Base-by-base conservation (phyloP, 2,329 filamentous ascomycete genomes). In the Rhynchosporium graminicola region DNA sequence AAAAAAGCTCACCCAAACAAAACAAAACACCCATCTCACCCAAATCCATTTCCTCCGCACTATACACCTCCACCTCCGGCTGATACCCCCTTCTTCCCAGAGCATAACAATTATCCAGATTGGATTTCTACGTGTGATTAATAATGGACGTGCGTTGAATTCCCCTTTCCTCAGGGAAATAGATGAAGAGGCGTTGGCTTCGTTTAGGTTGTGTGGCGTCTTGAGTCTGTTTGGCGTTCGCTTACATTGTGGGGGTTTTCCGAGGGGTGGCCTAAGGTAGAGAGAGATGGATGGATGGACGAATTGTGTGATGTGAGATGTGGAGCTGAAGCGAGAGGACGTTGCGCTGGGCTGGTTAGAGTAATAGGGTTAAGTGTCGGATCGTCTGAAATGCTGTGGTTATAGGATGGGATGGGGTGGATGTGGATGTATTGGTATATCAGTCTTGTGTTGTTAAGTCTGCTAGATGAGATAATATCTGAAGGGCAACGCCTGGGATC, bases 41-140 rank as follows among this genome's bases (percentile, higher is more conserved):
- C 7, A 6, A 13, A n/a, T n/a, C 42, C 13, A 36, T 52, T 40
- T 26, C 6, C 50, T 52, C 50, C 50, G 33, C 50, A 52, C 20
- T 13, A 51, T 31, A 12, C 9, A 33, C 48, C 1, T 6, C 28
- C 48, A 12, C 29, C 36, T 15, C 29, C 50, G 50, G 50, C 33
- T 52, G 28, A 52, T 52, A 40, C 50, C 50, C 50, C 50, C 50
- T 38, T 38, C 3, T 6, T 7, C 20, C 45, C 48, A 52, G 8
- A 15, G 4, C 2, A 20, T 20, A 20, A 0, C 48, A 26, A 15
- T 52, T 52, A 52, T n/a, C 50, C 50, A 40, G 9, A 52, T 52
- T 52, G n/a, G 4, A 2, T 5, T 1, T 1, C 20, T 20, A 1
- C 20, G 20, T 20, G 20, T 20, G 20, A 20, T 20, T 20, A 1